phyloP scores from a whole-genome alignment of 495 filamentous ascomycete genomes.

The Neurospora sp. region DNA sequence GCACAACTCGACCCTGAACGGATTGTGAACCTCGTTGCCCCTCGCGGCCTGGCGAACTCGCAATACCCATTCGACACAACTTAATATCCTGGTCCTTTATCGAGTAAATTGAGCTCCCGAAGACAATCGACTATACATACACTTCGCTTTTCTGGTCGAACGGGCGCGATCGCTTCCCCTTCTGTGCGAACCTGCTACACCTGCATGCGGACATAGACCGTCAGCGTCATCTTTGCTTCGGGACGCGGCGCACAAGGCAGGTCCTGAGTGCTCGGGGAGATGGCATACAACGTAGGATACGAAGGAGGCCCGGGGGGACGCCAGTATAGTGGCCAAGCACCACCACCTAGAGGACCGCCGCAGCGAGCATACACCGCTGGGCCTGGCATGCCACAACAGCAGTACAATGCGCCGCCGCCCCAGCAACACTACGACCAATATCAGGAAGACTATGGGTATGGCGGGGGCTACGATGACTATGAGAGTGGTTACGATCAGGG shows the following conservation, averaged over 20 bases:
- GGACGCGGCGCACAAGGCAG: constrained; percentile 2
- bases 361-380: constrained; percentile 32
- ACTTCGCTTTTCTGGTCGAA: background rate
- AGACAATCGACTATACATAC: background rate
- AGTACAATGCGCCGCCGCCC: constrained; percentile 40
- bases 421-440: constrained; percentile 39
- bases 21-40: background rate
- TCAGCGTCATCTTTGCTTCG: background rate
- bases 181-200: background rate
- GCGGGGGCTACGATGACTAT: constrained; percentile 41
- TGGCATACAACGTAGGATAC: constrained; percentile 41
- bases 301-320: constrained; percentile 29
- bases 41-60: background rate
- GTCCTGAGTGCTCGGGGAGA: constrained; percentile 11
- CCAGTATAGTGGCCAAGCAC: constrained; percentile 37
- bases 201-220: background rate
- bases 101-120: background rate
- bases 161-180: background rate
- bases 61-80: background rate
- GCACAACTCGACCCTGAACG: background rate
- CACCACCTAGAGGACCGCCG: constrained; percentile 40
- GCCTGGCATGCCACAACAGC: constrained; percentile 29
- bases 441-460: constrained; percentile 43
- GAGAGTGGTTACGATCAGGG: constrained; percentile 31
- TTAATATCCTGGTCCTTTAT: background rate